phyloP scores from a whole-genome alignment of 306 rosid genomes.

The Phaseolus lunatus region DNA sequence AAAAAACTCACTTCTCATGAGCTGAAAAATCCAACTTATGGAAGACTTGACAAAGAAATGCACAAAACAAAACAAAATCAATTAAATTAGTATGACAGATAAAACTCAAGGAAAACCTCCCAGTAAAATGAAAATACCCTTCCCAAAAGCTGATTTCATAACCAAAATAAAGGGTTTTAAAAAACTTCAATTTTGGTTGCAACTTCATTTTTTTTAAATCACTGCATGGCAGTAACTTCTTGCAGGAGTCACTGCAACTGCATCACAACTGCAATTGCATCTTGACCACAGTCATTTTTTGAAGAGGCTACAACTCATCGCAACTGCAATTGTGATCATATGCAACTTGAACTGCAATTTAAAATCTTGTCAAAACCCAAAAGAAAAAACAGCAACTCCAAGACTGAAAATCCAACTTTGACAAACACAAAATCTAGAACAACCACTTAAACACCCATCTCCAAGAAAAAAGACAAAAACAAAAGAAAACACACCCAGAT shows the following conservation, averaged over 20 bases:
- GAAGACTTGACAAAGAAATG: not conserved
- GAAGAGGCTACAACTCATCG: not conserved
- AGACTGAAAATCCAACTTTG: conserved; percentile 31
- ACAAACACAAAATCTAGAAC: conserved; percentile 14
- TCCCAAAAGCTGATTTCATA: not conserved
- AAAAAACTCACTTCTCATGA: not conserved
- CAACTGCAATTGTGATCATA: not conserved
- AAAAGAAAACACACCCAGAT: conserved; percentile 18
- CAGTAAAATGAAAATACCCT: not conserved
- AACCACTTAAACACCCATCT: conserved; percentile 2
- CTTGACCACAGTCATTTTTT: not conserved
- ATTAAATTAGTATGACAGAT: too few species aligned
- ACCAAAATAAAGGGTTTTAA: not conserved
- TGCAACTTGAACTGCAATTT: not conserved
- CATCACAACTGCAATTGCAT: not conserved
- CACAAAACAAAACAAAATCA: not conserved
- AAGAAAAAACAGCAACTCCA: conserved; percentile 26
- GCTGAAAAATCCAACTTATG: not conserved
- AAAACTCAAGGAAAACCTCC: too few species aligned
- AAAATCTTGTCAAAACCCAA: conserved; percentile 26
- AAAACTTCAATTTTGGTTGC: not conserved
- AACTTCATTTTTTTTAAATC: not conserved
- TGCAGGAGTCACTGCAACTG: not conserved
- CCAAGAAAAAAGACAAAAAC: conserved; percentile 28
- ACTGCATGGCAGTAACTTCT: too few species aligned